A percentile compares a stretch with the other conserved stretches of the same genome.
phyloP scores from a whole-genome alignment of 495 filamentous ascomycete species.

The Neurospora sp. region DNA sequence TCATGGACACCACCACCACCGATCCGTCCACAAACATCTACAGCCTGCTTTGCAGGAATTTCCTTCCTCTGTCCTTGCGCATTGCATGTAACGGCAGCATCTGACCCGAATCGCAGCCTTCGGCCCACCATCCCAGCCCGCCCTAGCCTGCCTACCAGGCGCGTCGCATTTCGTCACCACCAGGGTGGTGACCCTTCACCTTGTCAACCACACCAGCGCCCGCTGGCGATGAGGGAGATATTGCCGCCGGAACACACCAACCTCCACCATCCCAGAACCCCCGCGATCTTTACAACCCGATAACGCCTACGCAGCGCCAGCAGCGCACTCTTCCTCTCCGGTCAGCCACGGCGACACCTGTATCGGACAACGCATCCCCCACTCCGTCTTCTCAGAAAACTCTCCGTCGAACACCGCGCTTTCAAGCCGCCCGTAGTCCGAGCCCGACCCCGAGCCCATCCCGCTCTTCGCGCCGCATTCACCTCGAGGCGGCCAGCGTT shows the following conservation, averaged over 20 bases:
- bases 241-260: constrained; percentile 33
- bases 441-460: constrained; percentile 31
- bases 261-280: constrained; percentile 28
- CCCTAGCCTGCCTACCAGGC: neutral
- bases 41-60: neutral
- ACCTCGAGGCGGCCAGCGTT: constrained; percentile 25
- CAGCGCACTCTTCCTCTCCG: constrained; percentile 27
- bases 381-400: constrained; percentile 32
- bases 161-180: constrained; percentile 20
- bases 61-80: neutral
- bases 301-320: constrained; percentile 32
- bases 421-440: constrained; percentile 32
- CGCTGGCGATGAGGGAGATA: constrained; percentile 25
- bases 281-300: constrained; percentile 35
- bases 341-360: constrained; percentile 15
- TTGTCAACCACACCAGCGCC: constrained; percentile 33
- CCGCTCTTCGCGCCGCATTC: constrained; percentile 19
- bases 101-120: neutral
- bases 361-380: constrained; percentile 20
- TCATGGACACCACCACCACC: neutral
- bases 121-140: neutral
- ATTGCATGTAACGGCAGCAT: neutral
- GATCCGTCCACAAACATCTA: neutral
- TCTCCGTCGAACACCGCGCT: constrained; percentile 39
- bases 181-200: constrained; percentile 33